These are phyloP conservation scores for Irpex lacteus DNA, from an alignment of 1,284 basidiomycete genomes.

Conservation along the genomic window DNA sequence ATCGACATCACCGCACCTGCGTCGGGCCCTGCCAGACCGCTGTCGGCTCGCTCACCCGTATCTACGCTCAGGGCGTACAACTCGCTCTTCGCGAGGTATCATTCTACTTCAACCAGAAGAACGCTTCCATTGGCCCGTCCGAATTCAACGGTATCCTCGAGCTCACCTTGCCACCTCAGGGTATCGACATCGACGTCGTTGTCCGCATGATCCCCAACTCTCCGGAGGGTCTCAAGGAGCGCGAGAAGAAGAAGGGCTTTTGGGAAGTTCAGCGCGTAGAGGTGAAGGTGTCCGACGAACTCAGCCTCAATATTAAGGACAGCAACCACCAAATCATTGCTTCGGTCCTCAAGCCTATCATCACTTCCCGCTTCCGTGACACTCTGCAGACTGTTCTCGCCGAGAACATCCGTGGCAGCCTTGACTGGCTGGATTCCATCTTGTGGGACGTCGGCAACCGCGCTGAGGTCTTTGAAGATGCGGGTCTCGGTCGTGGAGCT, in stretches of 20 bases:
- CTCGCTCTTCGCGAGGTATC: slow-evolving; percentile 60
- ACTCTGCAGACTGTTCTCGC: slow-evolving; percentile 54
- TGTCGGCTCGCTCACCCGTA: slow-evolving; percentile 59
- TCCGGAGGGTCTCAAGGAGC: slow-evolving; percentile 35
- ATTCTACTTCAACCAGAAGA: slow-evolving; percentile 68
- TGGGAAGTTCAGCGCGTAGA: slow-evolving; percentile 52
- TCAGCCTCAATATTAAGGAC: slow-evolving; percentile 49
- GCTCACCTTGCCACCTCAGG: slow-evolving; percentile 59
- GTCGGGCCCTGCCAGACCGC: slow-evolving; percentile 38
- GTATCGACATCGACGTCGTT: slow-evolving; percentile 64
- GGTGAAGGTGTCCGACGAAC: slow-evolving; percentile 50
- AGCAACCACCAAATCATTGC: slow-evolving; percentile 61
- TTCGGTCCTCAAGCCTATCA: slow-evolving; percentile 58
- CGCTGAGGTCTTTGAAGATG: slow-evolving; percentile 60
- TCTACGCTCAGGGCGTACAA: slow-evolving; percentile 61
- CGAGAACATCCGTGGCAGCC: slow-evolving; percentile 45
- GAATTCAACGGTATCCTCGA: slow-evolving; percentile 60
- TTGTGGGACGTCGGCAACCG: slow-evolving; percentile 56
- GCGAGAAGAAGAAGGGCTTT: slow-evolving; percentile 46
- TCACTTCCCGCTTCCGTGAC: slow-evolving; percentile 51
- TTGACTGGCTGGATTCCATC: slow-evolving; percentile 52
- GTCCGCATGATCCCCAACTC: slow-evolving; percentile 57
- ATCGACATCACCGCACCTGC: slow-evolving; percentile 57
- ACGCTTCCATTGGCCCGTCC: slow-evolving; percentile 44
- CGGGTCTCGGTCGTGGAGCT: slow-evolving; percentile 47